phyloP scores from a whole-genome alignment of 2,329 filamentous ascomycete species.

The Aspergillus ustus region DNA sequence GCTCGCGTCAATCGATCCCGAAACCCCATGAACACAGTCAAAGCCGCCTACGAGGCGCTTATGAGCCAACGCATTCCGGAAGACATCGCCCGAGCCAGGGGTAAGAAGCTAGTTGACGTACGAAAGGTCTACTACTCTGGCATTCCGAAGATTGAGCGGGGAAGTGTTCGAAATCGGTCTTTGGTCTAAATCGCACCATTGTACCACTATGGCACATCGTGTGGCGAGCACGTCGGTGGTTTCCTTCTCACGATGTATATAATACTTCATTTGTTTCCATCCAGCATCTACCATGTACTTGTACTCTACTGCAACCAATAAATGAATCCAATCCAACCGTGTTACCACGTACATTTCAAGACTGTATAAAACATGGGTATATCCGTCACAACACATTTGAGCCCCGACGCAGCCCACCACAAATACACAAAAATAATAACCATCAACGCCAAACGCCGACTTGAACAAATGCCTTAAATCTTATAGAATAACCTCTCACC shows the following conservation, averaged over 20 bases:
- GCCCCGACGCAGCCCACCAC: constrained; percentile 6
- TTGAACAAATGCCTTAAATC: constrained; percentile 14
- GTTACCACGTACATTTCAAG: background rate
- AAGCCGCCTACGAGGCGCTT: constrained; percentile 84
- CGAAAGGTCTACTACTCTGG: constrained; percentile 97
- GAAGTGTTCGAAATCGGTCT: too few relatives aligned
- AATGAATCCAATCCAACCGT: background rate
- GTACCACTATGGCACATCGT: constrained; percentile 19
- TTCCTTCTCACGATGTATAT: constrained; percentile 29
- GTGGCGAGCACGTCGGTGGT: constrained; percentile 8
- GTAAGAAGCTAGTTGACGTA: constrained; percentile 95
- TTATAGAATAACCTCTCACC: constrained; percentile 5
- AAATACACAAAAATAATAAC: background rate
- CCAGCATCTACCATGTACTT: constrained; percentile 13
- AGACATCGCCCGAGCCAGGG: constrained; percentile 83
- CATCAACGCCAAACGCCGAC: background rate
- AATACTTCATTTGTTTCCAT: constrained; percentile 28
- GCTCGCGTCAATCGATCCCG: constrained; percentile 81
- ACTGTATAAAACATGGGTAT: constrained; percentile 11
- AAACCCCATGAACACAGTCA: constrained; percentile 98
- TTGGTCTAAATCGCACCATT: constrained; percentile 54
- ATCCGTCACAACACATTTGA: constrained; percentile 16
- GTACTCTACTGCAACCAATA: constrained; percentile 8
- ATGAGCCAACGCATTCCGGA: constrained; percentile 84
- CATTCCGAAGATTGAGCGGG: constrained; percentile 25